These are phyloP conservation scores for Plenodomus tracheiphilus DNA, from an alignment of 2,329 filamentous ascomycete genomes.

Conservation along the genomic window DNA sequence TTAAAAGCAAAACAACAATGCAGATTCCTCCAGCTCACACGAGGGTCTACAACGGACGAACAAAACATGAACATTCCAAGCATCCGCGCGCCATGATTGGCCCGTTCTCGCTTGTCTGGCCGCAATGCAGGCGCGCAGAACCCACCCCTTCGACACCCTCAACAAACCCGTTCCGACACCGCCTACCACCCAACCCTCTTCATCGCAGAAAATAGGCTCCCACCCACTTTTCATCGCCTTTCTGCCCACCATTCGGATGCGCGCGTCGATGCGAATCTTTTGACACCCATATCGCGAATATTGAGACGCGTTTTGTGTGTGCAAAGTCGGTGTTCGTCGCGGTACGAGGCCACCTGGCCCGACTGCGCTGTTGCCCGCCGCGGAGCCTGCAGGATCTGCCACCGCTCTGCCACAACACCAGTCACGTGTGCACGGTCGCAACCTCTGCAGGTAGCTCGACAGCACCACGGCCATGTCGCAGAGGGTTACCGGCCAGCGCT, in stretches of 20 bases:
- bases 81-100: constrained; percentile 10
- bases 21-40: background rate
- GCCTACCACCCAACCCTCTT: constrained; percentile 12
- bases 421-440: constrained; percentile 30
- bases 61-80: constrained; percentile 2
- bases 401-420: constrained; percentile 8
- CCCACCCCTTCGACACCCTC: constrained; percentile 11
- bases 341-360: constrained; percentile 25
- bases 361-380: constrained; percentile 15
- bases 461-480: constrained; percentile 40
- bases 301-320: constrained; percentile 32
- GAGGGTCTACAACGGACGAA: too few relatives aligned
- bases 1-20: too few relatives aligned
- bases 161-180: constrained; percentile 14
- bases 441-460: constrained; percentile 6
- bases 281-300: constrained; percentile 35
- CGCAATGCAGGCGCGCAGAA: constrained; percentile 6
- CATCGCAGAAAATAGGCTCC: constrained; percentile 20
- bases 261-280: constrained; percentile 29
- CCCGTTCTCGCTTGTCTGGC: constrained; percentile 4
- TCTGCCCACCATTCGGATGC: constrained; percentile 23
- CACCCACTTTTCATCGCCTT: constrained; percentile 25
- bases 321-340: constrained; percentile 20
- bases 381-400: constrained; percentile 23
- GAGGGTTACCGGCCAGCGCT: constrained; percentile 57